Percentiles rank a stretch among this genome's conserved stretches.
phyloP scores from a whole-genome alignment of 441 rosid species.

The Adansonia grandidieri region DNA sequence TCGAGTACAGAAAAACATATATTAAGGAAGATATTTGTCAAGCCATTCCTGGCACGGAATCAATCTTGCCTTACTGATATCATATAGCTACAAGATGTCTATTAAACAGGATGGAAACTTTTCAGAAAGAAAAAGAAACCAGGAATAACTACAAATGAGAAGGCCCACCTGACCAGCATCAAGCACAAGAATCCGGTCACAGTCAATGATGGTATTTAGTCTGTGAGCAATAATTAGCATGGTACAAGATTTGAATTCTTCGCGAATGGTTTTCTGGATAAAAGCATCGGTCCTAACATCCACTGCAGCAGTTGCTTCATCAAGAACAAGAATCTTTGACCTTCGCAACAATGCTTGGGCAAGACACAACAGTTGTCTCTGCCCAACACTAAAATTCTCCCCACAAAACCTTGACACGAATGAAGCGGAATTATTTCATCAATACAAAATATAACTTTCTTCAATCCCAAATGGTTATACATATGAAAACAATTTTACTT shows the following conservation, averaged over 20 bases:
- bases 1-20: background rate
- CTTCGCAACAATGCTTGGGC: constrained; percentile 85
- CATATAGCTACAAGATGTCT: background rate
- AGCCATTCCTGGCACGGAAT: background rate
- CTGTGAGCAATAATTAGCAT: constrained; percentile 94
- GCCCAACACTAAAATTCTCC: constrained; percentile 97
- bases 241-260: constrained; percentile 84
- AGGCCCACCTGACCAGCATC: constrained; percentile 80
- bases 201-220: constrained; percentile 85
- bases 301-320: constrained; percentile 98
- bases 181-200: constrained; percentile 81
- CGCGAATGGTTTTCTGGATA: constrained; percentile 87
- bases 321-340: constrained; percentile 95
- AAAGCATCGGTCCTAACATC: constrained; percentile 93
- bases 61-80: background rate
- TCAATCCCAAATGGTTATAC: background rate
- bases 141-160: constrained; percentile 9
- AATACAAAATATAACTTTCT: background rate
- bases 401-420: constrained; percentile 73
- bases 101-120: background rate
- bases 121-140: background rate
- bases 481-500: background rate
- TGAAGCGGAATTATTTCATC: background rate
- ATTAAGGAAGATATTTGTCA: background rate
- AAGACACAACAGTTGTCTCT: constrained; percentile 92